Evolutionary conservation across 352 stramenopile genomes (phyloP).

Genomic region (Phytopythium cucurbitacearum): DNA sequence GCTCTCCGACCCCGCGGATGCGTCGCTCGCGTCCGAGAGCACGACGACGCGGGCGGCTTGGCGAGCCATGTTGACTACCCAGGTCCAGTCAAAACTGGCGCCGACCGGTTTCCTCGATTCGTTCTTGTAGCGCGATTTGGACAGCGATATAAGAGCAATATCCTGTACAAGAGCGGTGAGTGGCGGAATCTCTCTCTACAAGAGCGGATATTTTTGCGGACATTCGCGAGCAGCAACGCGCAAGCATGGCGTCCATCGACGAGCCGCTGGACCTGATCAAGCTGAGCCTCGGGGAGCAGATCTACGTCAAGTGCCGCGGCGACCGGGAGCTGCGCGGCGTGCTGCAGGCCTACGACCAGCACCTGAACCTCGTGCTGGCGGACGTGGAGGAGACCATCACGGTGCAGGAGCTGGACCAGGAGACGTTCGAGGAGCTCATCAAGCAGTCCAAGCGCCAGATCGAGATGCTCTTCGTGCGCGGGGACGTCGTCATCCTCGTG

Average conservation of each 20-base stretch:
- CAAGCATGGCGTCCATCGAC: slow-evolving; percentile 82
- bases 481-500: slow-evolving; percentile 98
- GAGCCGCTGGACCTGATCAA: slow-evolving; percentile 98
- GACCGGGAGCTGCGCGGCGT: slow-evolving; percentile 96
- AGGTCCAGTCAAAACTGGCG: slow-evolving; percentile 4
- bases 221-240: too few species aligned
- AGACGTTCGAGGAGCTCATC: slow-evolving; percentile 98
- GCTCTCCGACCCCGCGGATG: slow-evolving; percentile 24
- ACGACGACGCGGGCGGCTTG: slow-evolving; percentile 23
- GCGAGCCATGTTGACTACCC: too few species aligned
- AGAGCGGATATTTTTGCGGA: slow-evolving; percentile 1
- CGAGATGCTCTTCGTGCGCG: slow-evolving; percentile 99
- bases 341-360: slow-evolving; percentile 98
- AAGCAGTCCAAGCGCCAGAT: slow-evolving; percentile 93
- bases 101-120: neutral
- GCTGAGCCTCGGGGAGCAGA: slow-evolving; percentile 97
- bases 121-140: slow-evolving; percentile 8
- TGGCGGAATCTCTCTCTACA: slow-evolving; percentile 10
- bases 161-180: neutral
- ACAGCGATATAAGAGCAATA: slow-evolving; percentile 5
- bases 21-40: slow-evolving; percentile 15
- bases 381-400: slow-evolving; percentile 99
- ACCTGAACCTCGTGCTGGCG: slow-evolving; percentile 98
- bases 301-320: slow-evolving; percentile 99
- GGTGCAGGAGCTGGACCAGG: slow-evolving; percentile 94